These are phyloP conservation scores for Sarocladium kiliense DNA, from an alignment of 2,329 filamentous ascomycete genomes.

Conservation along the genomic window DNA sequence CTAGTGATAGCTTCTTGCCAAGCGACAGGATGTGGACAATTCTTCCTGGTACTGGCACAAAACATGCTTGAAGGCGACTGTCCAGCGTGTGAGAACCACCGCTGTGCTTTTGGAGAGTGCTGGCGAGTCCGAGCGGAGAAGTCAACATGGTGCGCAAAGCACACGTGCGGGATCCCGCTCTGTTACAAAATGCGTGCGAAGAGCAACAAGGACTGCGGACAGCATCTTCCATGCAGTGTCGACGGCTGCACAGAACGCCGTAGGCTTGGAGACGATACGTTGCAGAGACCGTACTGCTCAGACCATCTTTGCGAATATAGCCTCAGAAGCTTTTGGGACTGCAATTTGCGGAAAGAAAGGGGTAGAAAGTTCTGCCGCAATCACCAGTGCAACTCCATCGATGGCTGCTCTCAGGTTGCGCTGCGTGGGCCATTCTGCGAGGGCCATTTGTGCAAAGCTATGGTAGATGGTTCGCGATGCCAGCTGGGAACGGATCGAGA, in stretches of 20 bases:
- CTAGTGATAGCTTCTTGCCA: neutral
- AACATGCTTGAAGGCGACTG: neutral
- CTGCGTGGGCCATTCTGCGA: neutral
- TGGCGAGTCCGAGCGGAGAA: neutral
- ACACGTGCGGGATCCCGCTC: neutral
- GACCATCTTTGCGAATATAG: neutral
- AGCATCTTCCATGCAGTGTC: neutral
- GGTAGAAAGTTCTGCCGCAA: conserved; percentile 16
- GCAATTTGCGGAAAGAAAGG: conserved; percentile 2
- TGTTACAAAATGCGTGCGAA: neutral
- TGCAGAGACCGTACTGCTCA: neutral
- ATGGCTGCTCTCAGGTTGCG: neutral
- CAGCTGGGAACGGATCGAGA: conserved; percentile 16
- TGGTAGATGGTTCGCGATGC: conserved; percentile 16
- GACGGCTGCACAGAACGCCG: neutral
- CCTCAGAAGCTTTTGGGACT: neutral
- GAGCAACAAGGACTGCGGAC: neutral
- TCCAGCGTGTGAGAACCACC: neutral
- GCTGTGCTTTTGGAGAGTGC: neutral
- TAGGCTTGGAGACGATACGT: neutral
- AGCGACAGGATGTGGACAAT: neutral
- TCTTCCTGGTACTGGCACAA: neutral
- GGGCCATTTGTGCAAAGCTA: conserved; percentile 11
- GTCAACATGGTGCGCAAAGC: neutral
- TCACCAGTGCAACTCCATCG: conserved; percentile 20